Conservation (phyloP, 1,139 yeast genomes). For the Eremothecium coryli region DNA sequence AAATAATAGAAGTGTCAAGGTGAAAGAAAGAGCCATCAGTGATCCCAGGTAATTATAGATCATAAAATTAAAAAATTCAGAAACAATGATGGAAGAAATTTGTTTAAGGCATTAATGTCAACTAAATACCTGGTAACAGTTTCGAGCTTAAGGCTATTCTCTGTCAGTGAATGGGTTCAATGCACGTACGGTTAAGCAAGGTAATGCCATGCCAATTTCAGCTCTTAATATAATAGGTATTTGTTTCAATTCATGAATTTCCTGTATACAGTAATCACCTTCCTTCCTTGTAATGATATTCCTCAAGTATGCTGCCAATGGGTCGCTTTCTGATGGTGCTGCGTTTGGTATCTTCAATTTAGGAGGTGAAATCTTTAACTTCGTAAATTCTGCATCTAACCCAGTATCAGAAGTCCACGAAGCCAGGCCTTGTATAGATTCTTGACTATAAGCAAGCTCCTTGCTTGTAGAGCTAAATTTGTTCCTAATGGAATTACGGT, state of each 20-base stretch:
- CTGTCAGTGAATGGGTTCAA: slow-evolving; percentile 81
- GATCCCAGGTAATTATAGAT: too few relatives aligned
- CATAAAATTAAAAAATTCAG: too few relatives aligned
- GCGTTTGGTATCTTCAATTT: slow-evolving; percentile 36
- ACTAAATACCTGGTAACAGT: too few relatives aligned
- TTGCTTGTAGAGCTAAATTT: slow-evolving; percentile 66
- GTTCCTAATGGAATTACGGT: slow-evolving; percentile 68
- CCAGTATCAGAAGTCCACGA: slow-evolving; percentile 31
- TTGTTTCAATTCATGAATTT: slow-evolving; percentile 63
- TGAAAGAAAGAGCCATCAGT: too few relatives aligned
- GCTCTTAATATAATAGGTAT: slow-evolving; percentile 85
- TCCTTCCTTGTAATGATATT: slow-evolving; percentile 51
- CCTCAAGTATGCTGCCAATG: slow-evolving; percentile 49
- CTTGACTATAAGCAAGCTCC: slow-evolving; percentile 42
- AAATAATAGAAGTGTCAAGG: too few relatives aligned
- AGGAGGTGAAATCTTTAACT: slow-evolving; percentile 48
- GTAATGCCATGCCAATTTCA: slow-evolving; percentile 90
- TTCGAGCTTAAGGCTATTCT: too few relatives aligned
- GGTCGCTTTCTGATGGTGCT: slow-evolving; percentile 27
- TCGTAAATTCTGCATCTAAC: slow-evolving; percentile 40
- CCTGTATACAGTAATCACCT: slow-evolving; percentile 60
- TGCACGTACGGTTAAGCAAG: slow-evolving; percentile 90
- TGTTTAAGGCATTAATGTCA: too few relatives aligned
- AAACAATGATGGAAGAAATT: too few relatives aligned
- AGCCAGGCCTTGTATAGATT: slow-evolving; percentile 6